These are phyloP conservation scores for Fusarium foetens DNA, from an alignment of 2,329 filamentous ascomycete species.

Conservation along the genomic window DNA sequence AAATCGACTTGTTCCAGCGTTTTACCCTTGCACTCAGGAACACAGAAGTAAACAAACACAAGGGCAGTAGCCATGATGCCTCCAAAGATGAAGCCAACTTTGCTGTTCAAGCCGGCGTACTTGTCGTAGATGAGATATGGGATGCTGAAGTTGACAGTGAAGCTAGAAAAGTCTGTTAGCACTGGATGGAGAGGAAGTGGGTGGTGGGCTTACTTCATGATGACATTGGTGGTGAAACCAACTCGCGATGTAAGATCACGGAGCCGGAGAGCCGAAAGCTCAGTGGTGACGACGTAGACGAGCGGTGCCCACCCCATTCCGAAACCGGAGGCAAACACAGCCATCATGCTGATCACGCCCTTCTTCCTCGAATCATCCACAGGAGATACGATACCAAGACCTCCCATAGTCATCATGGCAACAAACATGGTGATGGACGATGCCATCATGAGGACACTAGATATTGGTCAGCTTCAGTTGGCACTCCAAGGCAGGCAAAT, in stretches of 20 bases:
- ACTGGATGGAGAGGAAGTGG: accelerated
- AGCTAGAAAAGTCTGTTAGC: neutral
- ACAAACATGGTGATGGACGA: conserved; percentile 33
- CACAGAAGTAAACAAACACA: conserved; percentile 31
- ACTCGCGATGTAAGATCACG: conserved; percentile 22
- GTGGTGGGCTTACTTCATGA: conserved; percentile 12
- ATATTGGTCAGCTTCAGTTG: neutral
- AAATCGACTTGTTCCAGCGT: conserved; percentile 35
- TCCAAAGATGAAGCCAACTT: conserved; percentile 39
- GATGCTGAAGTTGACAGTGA: conserved; percentile 35
- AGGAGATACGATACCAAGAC: conserved; percentile 25
- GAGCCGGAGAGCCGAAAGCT: conserved; percentile 32
- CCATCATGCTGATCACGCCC: conserved; percentile 41
- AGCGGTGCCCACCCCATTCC: conserved; percentile 23
- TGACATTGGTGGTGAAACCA: conserved; percentile 28
- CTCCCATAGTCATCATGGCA: conserved; percentile 42
- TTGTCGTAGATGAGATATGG: conserved; percentile 35
- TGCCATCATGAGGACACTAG: conserved; percentile 10
- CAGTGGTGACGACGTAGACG: conserved; percentile 32
- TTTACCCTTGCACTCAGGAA: conserved; percentile 36
- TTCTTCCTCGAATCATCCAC: conserved; percentile 33
- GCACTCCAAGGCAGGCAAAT: accelerated
- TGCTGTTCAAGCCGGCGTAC: conserved; percentile 34
- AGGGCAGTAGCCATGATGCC: neutral
- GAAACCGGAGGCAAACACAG: conserved; percentile 35